Conservation (phyloP, 2,329 filamentous ascomycete species). For the Pseudogymnoascus sp. region DNA sequence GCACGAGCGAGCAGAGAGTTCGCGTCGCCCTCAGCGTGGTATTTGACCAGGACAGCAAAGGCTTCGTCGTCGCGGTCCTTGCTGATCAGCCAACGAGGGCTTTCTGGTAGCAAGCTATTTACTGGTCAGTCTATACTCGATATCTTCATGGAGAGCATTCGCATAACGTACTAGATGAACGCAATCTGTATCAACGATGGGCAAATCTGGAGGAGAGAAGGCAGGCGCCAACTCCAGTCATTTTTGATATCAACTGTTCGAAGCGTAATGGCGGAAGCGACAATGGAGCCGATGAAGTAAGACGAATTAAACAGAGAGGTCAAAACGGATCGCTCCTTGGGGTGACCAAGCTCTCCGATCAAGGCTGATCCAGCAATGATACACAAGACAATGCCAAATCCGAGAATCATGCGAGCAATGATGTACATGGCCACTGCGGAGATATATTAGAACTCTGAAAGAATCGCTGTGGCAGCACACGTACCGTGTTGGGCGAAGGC, state of each 20-base stretch:
- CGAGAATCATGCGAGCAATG: slow-evolving; percentile 42
- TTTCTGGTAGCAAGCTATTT: slow-evolving; percentile 70
- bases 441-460: slow-evolving; percentile 12
- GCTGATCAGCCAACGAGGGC: slow-evolving; percentile 86
- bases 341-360: slow-evolving; percentile 47
- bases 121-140: neutral
- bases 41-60: slow-evolving; percentile 27
- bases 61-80: slow-evolving; percentile 91
- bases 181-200: neutral
- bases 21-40: slow-evolving; percentile 33
- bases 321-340: slow-evolving; percentile 44
- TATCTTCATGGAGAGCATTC: neutral
- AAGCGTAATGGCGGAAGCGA: slow-evolving; percentile 36
- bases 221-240: slow-evolving; percentile 36
- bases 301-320: slow-evolving; percentile 48
- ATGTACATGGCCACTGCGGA: slow-evolving; percentile 41
- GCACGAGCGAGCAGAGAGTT: slow-evolving; percentile 31
- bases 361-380: slow-evolving; percentile 45
- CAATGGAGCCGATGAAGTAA: slow-evolving; percentile 40
- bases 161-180: neutral
- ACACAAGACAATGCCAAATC: slow-evolving; percentile 43
- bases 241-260: slow-evolving; percentile 35
- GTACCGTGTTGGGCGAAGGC: slow-evolving; percentile 34
- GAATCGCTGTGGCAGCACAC: neutral
- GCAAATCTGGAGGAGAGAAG: slow-evolving; percentile 34